Percentiles rank a stretch among this genome's conserved stretches.
These are phyloP conservation scores for Ascomycota sp. DNA, from an alignment of 2,329 filamentous ascomycete genomes.

Conservation along the genomic window DNA sequence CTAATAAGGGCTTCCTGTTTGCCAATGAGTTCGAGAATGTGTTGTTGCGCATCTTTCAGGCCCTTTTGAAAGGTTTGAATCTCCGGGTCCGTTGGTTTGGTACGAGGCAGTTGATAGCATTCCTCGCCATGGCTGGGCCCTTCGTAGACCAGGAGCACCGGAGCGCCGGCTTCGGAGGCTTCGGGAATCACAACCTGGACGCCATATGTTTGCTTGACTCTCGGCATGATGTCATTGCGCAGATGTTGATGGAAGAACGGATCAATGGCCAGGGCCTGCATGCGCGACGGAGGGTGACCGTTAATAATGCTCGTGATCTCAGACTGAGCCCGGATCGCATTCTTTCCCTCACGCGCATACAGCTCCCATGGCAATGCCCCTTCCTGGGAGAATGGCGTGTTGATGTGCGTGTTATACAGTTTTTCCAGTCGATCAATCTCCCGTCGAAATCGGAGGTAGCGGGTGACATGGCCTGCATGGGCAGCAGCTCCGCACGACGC, in stretches of 20 bases:
- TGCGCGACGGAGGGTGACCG: constrained; percentile 52
- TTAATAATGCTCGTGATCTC: constrained; percentile 57
- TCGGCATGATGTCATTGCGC: constrained; percentile 39
- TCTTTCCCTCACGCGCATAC: constrained; percentile 72
- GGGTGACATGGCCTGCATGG: constrained; percentile 71
- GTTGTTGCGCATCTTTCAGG: constrained; percentile 32
- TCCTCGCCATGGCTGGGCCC: constrained; percentile 29
- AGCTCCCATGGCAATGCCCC: constrained; percentile 68
- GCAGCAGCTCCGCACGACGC: constrained; percentile 50
- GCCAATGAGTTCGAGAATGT: constrained; percentile 35
- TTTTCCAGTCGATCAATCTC: constrained; percentile 70
- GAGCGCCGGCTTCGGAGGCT: constrained; percentile 32
- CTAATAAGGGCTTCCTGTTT: constrained; percentile 35
- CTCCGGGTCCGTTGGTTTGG: constrained; percentile 28
- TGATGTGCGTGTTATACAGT: constrained; percentile 68
- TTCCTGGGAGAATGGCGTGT: constrained; percentile 50
- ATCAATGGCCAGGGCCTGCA: constrained; percentile 48
- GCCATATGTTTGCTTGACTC: constrained; percentile 46
- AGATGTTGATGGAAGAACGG: constrained; percentile 63
- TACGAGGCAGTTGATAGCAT: constrained; percentile 33
- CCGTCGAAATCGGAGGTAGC: constrained; percentile 65
- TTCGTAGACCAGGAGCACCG: constrained; percentile 57
- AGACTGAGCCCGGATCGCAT: constrained; percentile 51
- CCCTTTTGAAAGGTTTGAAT: constrained; percentile 31
- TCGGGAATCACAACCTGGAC: constrained; percentile 57